phyloP scores from a whole-genome alignment of 2,329 filamentous ascomycete genomes.

The Microcera coccophila region DNA sequence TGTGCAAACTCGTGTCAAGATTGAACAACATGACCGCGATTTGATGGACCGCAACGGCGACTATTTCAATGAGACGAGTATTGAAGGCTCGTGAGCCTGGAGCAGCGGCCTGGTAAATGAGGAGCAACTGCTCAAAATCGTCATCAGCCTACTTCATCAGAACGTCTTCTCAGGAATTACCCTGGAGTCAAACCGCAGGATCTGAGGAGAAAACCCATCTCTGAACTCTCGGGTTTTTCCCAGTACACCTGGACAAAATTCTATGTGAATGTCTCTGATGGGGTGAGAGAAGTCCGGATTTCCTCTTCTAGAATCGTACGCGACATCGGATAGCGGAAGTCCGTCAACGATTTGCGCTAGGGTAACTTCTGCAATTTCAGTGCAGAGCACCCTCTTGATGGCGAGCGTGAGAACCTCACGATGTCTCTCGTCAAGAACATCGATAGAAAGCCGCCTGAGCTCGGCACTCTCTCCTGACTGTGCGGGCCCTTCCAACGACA shows the following conservation, averaged over 20 bases:
- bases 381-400: constrained; percentile 11
- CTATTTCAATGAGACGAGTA: constrained; percentile 30
- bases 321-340: constrained; percentile 9
- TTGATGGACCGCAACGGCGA: constrained; percentile 27
- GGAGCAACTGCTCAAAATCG: constrained; percentile 27
- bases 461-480: not conserved
- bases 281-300: constrained; percentile 8
- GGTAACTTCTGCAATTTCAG: constrained; percentile 9
- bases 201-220: constrained; percentile 3
- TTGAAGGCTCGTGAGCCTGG: constrained; percentile 25
- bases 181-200: constrained; percentile 9
- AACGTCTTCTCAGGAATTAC: no score
- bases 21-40: constrained; percentile 26
- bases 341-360: constrained; percentile 26
- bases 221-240: constrained; percentile 16
- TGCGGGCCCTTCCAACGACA: not conserved
- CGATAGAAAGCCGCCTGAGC: not conserved
- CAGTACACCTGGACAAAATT: constrained; percentile 17
- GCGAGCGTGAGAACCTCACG: constrained; percentile 3
- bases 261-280: constrained; percentile 14
- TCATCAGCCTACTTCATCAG: no score
- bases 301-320: not conserved
- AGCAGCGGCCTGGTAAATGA: constrained; percentile 20
- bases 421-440: not conserved
- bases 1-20: constrained; percentile 17